Evolutionary conservation across 805 yeast species (phyloP), one percentile per base, ranked within the genome.

Genomic region (Blastobotrys muscicola): DNA sequence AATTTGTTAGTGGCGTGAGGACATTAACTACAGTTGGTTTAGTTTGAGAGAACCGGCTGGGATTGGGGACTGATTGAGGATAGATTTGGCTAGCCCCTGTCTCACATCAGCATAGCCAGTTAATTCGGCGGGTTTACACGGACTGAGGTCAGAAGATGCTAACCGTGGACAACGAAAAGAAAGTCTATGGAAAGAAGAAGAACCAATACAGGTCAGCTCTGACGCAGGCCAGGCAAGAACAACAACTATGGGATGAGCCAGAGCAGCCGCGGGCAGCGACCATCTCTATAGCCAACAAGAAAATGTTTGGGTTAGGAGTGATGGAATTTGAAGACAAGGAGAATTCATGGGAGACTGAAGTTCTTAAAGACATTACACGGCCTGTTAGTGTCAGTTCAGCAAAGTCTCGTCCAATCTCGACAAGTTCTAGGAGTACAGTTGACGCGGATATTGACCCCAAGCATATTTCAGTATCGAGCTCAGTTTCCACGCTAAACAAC

Each of bases 181-280:
- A 42, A 16, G 46, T 50, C 6, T 48, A 48, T 38, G 51, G 53
- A 13, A 47, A 46, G 40, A 47, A 46, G 36, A 33, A 47, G 9
- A 44, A 42, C 45, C 37, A 40, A 29, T 49, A 45, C 29, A 42
- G 43, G 29, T 38, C 49, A 3, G 38, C 36, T 8, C 26, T 50
- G 41, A 34, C 50, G 12, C 48, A 45, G 20, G 31, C 42, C 12
- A 47, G 45, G 15, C 29, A 40, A n/a, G 53, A 46, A 33, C 46
- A 46, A 8, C 45, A 47, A 41, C 51, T 47, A n/a, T 50, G 53
- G 53, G 42, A 38, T 35, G 44, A 45, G 39, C 34, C 39, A 2
- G 46, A 43, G 20, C 8, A 16, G n/a, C n/a, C 14, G 23, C n/a
- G 10, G 14, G 26, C 35, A 5, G 16, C 38, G n/a, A 14, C 34